Conservation (phyloP, 2,329 filamentous ascomycete genomes). For the Monilinia polystroma region DNA sequence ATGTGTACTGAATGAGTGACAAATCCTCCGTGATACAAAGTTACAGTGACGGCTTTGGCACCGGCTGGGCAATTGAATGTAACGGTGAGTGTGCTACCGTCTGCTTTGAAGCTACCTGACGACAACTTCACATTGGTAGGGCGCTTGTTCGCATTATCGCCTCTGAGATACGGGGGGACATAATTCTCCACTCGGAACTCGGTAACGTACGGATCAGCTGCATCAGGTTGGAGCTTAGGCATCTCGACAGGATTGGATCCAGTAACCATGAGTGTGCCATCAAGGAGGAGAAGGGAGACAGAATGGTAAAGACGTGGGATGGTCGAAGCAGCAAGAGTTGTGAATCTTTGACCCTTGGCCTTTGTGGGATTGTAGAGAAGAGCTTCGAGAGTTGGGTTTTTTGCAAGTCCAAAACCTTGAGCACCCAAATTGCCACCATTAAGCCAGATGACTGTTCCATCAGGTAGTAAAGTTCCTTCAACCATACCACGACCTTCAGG, state of each 20-base stretch:
- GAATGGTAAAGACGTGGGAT: conserved; percentile 59
- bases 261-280: conserved; percentile 58
- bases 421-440: conserved; percentile 58
- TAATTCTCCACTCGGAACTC: conserved; percentile 63
- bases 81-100: conserved; percentile 48
- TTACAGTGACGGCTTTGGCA: conserved; percentile 48
- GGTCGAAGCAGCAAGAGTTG: conserved; percentile 43
- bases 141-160: conserved; percentile 48
- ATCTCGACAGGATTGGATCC: conserved; percentile 61
- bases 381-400: conserved; percentile 53
- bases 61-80: conserved; percentile 47
- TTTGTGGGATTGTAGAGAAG: conserved; percentile 58
- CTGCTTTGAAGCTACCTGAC: conserved; percentile 44
- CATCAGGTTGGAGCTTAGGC: conserved; percentile 49
- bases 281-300: conserved; percentile 57
- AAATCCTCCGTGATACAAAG: conserved; percentile 58
- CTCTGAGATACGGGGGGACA: conserved; percentile 58
- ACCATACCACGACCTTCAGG: conserved; percentile 59
- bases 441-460: conserved; percentile 59
- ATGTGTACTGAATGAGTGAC: conserved; percentile 62
- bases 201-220: conserved; percentile 52
- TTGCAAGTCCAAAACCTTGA: conserved; percentile 59
- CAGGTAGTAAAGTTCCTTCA: conserved; percentile 57
- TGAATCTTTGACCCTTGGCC: conserved; percentile 51
- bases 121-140: conserved; percentile 50